A percentile compares a stretch with the other conserved stretches of the same genome.
Evolutionary conservation across 2,329 filamentous ascomycete species (phyloP).

Genomic region (Fusarium scirpi): DNA sequence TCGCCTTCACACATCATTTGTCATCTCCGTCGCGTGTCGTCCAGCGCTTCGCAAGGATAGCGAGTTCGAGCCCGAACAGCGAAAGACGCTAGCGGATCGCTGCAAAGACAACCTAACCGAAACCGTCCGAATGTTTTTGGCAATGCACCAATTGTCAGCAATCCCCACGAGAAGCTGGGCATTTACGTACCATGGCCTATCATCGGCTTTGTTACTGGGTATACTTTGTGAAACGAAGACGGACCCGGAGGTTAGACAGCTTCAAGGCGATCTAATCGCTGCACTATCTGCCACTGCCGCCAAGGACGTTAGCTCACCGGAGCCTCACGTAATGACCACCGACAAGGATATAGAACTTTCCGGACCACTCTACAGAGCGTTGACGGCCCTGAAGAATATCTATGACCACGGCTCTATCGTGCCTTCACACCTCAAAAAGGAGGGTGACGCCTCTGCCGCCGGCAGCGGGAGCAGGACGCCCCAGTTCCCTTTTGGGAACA

Average conservation of each 20-base stretch:
- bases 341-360: slow-evolving; percentile 73
- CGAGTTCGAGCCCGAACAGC: slow-evolving; percentile 64
- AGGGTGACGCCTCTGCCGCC: slow-evolving; percentile 59
- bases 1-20: slow-evolving; percentile 73
- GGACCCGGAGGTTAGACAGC: slow-evolving; percentile 71
- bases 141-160: slow-evolving; percentile 75
- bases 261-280: slow-evolving; percentile 73
- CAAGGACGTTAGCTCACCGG: slow-evolving; percentile 68
- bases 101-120: slow-evolving; percentile 73
- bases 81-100: slow-evolving; percentile 65
- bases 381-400: slow-evolving; percentile 72
- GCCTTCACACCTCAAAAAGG: slow-evolving; percentile 62
- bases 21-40: slow-evolving; percentile 73
- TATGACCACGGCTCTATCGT: slow-evolving; percentile 73
- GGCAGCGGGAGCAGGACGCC: slow-evolving; percentile 62
- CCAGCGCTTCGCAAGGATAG: slow-evolving; percentile 70
- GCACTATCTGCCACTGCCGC: slow-evolving; percentile 73
- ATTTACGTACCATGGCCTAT: slow-evolving; percentile 75
- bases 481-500: slow-evolving; percentile 46
- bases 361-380: slow-evolving; percentile 70
- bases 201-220: slow-evolving; percentile 72
- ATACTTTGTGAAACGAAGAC: slow-evolving; percentile 73
- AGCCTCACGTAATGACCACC: slow-evolving; percentile 64
- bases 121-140: slow-evolving; percentile 75
- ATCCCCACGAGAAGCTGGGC: slow-evolving; percentile 76